Evolutionary conservation across 1,284 basidiomycete genomes (phyloP), one percentile per base, ranked within the genome.

Genomic region (Trichosporon ovoides): DNA sequence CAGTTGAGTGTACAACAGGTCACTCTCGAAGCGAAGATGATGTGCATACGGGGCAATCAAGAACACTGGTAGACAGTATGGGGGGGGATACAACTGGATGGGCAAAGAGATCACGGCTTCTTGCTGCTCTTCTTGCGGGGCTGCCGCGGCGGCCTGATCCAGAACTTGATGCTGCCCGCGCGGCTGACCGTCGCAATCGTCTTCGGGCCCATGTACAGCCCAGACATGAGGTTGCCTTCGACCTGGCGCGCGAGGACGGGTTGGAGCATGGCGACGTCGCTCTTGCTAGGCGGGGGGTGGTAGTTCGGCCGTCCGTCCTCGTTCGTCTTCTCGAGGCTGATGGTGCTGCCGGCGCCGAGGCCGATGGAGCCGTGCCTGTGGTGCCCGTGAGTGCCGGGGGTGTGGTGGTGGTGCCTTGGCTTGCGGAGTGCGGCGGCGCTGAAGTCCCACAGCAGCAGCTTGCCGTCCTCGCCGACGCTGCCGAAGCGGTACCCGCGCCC

Each of bases 371-470:
- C 67, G 55, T 68, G 43, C 12, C 43, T 22, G 43, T 48, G 43
- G 24, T 48, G 43, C 7, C 43, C 38, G 18, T 43, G 38, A 2
- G 12, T 22, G 43, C 43, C 43, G 3, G 72, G 52, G 71, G 69
- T n/a, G 2, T 71, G 72, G 46, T 74, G 69, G 54, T 74, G 72
- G 61, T 75, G 74, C 49, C 75, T 59, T 11, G 77, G 77, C 66
- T 75, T 67, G 36, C 76, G 75, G 14, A 80, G 65, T 7, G 74
- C 70, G 0, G 78, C 78, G 3, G 77, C 87, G 2, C 88, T 91
- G 66, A 95, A 91, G 73, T 96, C 92, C 92, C 92, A 95, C 87
- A 96, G 73, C 51, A 95, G 88, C 7, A 96, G 73, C 72, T 93
- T 93, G 73, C 93, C 94, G 71, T 97, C 93, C 74, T 96, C 92